These are phyloP conservation scores for Gonium pectorale DNA, from an alignment of 139 green algal genomes.

Conservation along the genomic window DNA sequence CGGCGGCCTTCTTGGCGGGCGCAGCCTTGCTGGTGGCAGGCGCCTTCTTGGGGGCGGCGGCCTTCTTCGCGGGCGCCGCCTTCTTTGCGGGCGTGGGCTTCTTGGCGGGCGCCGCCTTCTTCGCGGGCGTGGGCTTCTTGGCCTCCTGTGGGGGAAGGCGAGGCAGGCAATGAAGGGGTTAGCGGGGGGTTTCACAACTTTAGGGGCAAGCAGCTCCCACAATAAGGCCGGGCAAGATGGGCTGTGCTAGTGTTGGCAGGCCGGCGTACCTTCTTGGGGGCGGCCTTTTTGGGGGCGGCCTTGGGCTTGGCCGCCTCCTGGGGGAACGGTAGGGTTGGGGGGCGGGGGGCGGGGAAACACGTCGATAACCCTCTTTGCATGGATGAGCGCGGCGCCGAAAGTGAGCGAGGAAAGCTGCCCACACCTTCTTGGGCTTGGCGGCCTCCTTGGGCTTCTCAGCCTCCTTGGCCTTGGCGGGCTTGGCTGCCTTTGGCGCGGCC, in stretches of 20 bases:
- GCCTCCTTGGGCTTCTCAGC: slow-evolving; percentile 34
- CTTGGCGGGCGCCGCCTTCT: slow-evolving; percentile 25
- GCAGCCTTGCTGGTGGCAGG: background rate
- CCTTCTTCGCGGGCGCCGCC: slow-evolving; percentile 10
- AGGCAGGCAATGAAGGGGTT: too few species aligned
- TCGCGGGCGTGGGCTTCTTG: slow-evolving; percentile 23
- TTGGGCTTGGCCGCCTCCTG: slow-evolving; percentile 23
- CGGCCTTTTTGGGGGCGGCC: background rate
- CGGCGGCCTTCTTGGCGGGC: slow-evolving; percentile 43
- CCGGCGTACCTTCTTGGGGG: slow-evolving; percentile 45
- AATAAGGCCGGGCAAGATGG: too few species aligned
- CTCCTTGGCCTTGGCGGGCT: slow-evolving; percentile 43
- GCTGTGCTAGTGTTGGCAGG: too few species aligned
- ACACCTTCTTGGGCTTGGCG: slow-evolving; percentile 12
- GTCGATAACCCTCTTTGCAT: too few species aligned
- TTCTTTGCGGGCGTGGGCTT: background rate
- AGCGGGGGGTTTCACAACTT: too few species aligned
- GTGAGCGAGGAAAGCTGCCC: too few species aligned
- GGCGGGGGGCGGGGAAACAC: too few species aligned
- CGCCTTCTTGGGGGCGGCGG: slow-evolving; percentile 11
- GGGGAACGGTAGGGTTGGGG: too few species aligned
- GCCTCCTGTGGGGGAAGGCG: too few species aligned
- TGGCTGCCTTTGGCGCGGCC: background rate
- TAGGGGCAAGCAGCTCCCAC: too few species aligned
- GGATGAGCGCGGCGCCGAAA: too few species aligned